These are phyloP conservation scores for Dendryphion nanum DNA, from an alignment of 2,329 filamentous ascomycete genomes.

Conservation along the genomic window DNA sequence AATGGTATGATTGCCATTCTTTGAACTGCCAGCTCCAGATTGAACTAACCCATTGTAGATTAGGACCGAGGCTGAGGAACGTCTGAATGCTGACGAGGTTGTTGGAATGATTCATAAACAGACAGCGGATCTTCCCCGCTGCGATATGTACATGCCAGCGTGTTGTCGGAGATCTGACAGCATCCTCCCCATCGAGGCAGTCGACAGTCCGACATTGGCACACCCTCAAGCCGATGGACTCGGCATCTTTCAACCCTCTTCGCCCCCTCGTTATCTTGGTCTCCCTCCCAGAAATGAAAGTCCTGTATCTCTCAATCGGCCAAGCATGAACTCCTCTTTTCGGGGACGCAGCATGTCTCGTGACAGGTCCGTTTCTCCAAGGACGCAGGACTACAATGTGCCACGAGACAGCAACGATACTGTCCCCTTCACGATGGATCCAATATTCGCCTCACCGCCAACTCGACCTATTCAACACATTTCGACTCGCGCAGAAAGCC, in stretches of 20 bases:
- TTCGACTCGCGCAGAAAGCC: conserved; percentile 7
- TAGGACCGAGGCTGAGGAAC: conserved; percentile 4
- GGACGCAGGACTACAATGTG: background rate
- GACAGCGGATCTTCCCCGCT: conserved; percentile 1
- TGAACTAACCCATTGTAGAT: conserved; percentile 6
- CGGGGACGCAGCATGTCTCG: conserved; percentile 1
- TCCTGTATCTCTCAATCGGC: conserved; percentile 1
- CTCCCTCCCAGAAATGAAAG: conserved; percentile 3
- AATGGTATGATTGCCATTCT: conserved; percentile 12
- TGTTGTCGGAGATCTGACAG: conserved; percentile 15
- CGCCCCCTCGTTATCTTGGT: background rate
- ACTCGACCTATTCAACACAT: conserved; percentile 2
- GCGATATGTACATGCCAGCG: conserved; percentile 8
- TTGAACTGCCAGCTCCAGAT: too few species aligned
- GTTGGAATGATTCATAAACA: conserved; percentile 9
- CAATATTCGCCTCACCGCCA: background rate
- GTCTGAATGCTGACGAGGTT: conserved; percentile 5
- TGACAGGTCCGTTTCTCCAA: conserved; percentile 11
- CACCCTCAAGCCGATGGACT: conserved; percentile 2
- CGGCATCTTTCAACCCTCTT: conserved; percentile 5
- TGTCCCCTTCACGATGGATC: conserved; percentile 1
- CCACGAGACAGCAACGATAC: conserved; percentile 5
- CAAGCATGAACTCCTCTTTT: background rate
- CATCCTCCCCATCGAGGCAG: conserved; percentile 2
- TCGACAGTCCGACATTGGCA: background rate